These are phyloP conservation scores for Fimicolochytrium jonesii DNA, from an alignment of 192 early-diverging fungal genomes.

Conservation along the genomic window DNA sequence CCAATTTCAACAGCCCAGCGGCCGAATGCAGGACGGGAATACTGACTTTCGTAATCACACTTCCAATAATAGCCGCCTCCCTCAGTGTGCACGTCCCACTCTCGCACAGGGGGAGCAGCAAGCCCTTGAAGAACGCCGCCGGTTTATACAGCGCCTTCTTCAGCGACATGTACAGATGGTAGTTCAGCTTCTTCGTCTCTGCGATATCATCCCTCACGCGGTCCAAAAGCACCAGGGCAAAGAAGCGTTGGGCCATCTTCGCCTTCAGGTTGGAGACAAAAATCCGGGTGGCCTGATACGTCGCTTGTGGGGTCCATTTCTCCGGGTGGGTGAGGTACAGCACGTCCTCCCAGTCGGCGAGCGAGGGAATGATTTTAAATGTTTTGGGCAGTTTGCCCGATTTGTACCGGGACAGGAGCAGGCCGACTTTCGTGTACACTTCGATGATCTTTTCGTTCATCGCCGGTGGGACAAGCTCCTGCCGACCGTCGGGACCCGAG, in stretches of 20 bases:
- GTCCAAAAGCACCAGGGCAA: slow-evolving; percentile 82
- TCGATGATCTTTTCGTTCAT: slow-evolving; percentile 88
- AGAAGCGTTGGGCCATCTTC: slow-evolving; percentile 88
- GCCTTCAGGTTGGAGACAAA: slow-evolving; percentile 97
- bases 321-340: slow-evolving; percentile 86
- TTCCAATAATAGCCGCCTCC: slow-evolving; percentile 94
- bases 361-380: slow-evolving; percentile 96
- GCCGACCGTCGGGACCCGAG: not conserved
- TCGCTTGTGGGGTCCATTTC: slow-evolving; percentile 95
- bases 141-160: slow-evolving; percentile 98
- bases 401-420: slow-evolving; percentile 85
- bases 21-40: slow-evolving; percentile 95
- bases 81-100: slow-evolving; percentile 81
- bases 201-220: slow-evolving; percentile 91
- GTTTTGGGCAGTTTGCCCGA: slow-evolving; percentile 94
- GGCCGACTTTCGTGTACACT: slow-evolving; percentile 92
- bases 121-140: slow-evolving; percentile 95
- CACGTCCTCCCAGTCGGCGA: slow-evolving; percentile 97
- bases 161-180: slow-evolving; percentile 92
- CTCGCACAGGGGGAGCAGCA: slow-evolving; percentile 93
- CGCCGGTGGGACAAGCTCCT: slow-evolving; percentile 30
- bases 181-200: slow-evolving; percentile 97
- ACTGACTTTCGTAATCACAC: slow-evolving; percentile 85
- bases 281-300: slow-evolving; percentile 91
- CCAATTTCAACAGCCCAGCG: slow-evolving; percentile 84